Evolutionary conservation across 1,139 yeast genomes (phyloP), one percentile per base, ranked within the genome.

Genomic region (Candida sp.): DNA sequence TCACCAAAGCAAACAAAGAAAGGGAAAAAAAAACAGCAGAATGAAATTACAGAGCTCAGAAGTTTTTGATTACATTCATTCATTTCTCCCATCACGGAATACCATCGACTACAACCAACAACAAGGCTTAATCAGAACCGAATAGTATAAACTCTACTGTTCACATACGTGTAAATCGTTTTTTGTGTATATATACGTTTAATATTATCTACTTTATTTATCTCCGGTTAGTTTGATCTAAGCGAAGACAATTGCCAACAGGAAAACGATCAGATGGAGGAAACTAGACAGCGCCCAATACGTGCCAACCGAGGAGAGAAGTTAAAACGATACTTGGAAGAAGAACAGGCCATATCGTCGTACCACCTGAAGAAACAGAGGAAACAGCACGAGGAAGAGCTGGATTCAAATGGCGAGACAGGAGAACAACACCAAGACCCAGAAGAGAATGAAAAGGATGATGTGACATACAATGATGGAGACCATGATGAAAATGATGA

Each of bases 401-500:
- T 11, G 2, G 42, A 38, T 26, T 26, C 42, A 11, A 11, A 11
- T 38, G 42, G 12, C 7, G 42, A 37, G 22, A 23, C 12, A 26
- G 12, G 22, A 25, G 11, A 11, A 26, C 12, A 25, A 9, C 42
- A 26, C 9, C 22, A 38, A 11, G n/a, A 7, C 17, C 48, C 53
- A 25, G 59, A 26, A 32, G 32, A 47, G 8, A 32, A 38, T 32
- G 42, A 27, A 34, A 33, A 33, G 32, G 33, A 26, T 7, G 39
- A 7, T 6, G 40, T 34, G 12, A 45, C 57, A 63, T 25, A 27
- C 7, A 42, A 47, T 8, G 61, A 60, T 33, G 54, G 58, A 27
- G 60, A 52, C 38, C 51, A 51, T 3, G 48, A 53, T 8, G 63
- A 58, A 22, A 46, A 47, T 11, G 45, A 49, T n/a, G 51, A 48